Evolutionary conservation across 495 filamentous ascomycete genomes (phyloP).

Genomic region (Penicillium steckii): DNA sequence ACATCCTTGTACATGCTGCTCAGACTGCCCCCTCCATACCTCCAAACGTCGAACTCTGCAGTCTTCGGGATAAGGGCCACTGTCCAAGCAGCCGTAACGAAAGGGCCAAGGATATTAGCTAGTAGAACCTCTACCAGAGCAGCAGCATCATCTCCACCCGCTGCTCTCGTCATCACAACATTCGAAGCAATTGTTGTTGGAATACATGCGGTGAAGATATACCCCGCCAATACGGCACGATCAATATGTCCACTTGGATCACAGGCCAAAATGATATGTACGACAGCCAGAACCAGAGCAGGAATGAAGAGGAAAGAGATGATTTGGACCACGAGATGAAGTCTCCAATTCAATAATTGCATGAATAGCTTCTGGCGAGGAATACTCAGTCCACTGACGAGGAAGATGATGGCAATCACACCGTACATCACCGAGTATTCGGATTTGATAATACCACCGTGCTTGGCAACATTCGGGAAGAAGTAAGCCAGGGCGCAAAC

Average conservation of each 20-base stretch:
- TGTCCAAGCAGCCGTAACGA: slow-evolving; percentile 52
- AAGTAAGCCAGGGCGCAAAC: slow-evolving; percentile 50
- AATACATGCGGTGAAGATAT: slow-evolving; percentile 55
- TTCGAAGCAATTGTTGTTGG: slow-evolving; percentile 59
- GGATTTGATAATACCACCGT: slow-evolving; percentile 50
- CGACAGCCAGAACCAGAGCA: slow-evolving; percentile 40
- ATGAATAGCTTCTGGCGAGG: slow-evolving; percentile 49
- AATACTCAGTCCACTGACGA: slow-evolving; percentile 54
- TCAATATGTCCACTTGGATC: slow-evolving; percentile 42
- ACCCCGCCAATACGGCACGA: slow-evolving; percentile 51
- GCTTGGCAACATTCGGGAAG: slow-evolving; percentile 53
- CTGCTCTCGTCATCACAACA: slow-evolving; percentile 55
- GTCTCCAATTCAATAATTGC: slow-evolving; percentile 51
- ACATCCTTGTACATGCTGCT: slow-evolving; percentile 51
- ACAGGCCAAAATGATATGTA: slow-evolving; percentile 47
- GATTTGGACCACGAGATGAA: slow-evolving; percentile 51
- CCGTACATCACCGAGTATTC: slow-evolving; percentile 56
- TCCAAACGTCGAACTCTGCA: slow-evolving; percentile 44
- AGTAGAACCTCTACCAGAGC: slow-evolving; percentile 54
- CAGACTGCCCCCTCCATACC: slow-evolving; percentile 42
- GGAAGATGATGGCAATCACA: slow-evolving; percentile 52
- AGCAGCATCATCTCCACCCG: slow-evolving; percentile 55
- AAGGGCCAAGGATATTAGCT: slow-evolving; percentile 53
- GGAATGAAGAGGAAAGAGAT: slow-evolving; percentile 53
- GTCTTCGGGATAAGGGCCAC: slow-evolving; percentile 45